phyloP scores from a whole-genome alignment of 2,329 filamentous ascomycete species.

The Neopestalotiopsis clavispora region DNA sequence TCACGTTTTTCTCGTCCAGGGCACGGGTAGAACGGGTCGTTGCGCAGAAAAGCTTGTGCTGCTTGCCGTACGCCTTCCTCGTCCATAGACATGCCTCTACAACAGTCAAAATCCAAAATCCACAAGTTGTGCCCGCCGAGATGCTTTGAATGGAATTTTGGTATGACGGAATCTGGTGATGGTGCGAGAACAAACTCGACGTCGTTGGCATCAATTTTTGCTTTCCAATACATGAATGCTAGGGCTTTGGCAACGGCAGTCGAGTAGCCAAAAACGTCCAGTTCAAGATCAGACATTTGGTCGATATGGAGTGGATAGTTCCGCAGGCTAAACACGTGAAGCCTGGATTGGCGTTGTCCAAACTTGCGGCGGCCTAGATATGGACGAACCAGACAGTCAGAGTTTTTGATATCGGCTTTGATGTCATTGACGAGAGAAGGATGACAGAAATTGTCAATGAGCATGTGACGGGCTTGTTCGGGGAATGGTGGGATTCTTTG shows the following conservation, averaged over 20 bases:
- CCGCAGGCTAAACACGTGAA: slow-evolving; percentile 43
- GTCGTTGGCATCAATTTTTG: slow-evolving; percentile 53
- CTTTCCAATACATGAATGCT: slow-evolving; percentile 55
- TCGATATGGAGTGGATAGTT: slow-evolving; percentile 56
- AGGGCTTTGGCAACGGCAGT: slow-evolving; percentile 53
- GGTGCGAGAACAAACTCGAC: slow-evolving; percentile 59
- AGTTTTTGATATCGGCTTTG: slow-evolving; percentile 35
- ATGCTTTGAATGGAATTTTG: slow-evolving; percentile 12
- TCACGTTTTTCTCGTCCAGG: slow-evolving; percentile 28
- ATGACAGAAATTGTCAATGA: slow-evolving; percentile 26
- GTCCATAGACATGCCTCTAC: slow-evolving; percentile 40
- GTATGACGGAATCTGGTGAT: slow-evolving; percentile 21
- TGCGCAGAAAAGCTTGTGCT: slow-evolving; percentile 48
- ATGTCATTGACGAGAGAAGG: not conserved
- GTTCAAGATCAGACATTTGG: slow-evolving; percentile 49
- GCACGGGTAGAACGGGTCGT: slow-evolving; percentile 57
- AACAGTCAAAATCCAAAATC: slow-evolving; percentile 55
- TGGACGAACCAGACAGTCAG: slow-evolving; percentile 54
- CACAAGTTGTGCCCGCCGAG: slow-evolving; percentile 34
- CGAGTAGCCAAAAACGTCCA: slow-evolving; percentile 43
- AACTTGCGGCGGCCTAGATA: slow-evolving; percentile 49
- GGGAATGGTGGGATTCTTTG: slow-evolving; percentile 34
- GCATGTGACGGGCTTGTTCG: slow-evolving; percentile 17
- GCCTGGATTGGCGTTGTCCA: not conserved
- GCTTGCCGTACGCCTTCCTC: slow-evolving; percentile 44